Evolutionary conservation across 306 rosid genomes (phyloP), one percentile per base, ranked within the genome.

Genomic region (Aeschynomene evenia): DNA sequence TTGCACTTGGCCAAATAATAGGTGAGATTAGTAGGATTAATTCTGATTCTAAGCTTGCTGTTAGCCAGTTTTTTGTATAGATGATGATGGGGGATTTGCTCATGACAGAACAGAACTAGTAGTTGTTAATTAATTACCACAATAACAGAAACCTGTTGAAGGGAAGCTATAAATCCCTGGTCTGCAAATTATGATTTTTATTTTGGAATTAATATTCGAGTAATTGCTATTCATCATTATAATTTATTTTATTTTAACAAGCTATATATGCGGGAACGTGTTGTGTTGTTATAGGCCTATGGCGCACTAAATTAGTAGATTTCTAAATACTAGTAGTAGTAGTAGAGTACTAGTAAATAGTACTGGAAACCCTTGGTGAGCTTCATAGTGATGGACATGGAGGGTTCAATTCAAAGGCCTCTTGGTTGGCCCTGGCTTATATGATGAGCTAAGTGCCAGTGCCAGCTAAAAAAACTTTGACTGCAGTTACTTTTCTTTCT

Each of bases 1-100:
- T 31, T 56, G 91, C 96, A 8, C 77, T 94, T 61, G 74, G 48
- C 52, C 57, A 81, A 67, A 72, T 91, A 11, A 59, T 72, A 1
- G 77, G 52, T 18, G 82, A 82, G 77, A 69, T 94, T 70, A 69
- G 66, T 63, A 23, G 36, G 14, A 80, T 85, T 13, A 90, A 90
- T 78, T 83, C 87, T 36, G 8, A 26, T 20, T 53, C 2, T 52
- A 15, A 61, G 34, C 39, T 66, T 13, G 55, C 56, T 74, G 70
- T 45, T 6, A 77, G 16, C 58, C 52, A 61, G 34, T 8, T 56
- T 63, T 49, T 22, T 39, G 66, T 13, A 21, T 22, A 49, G 24
- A 13, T 15, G 62, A 49, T 33, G 60, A 0, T 4, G 8, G 43
- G 51, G n/a, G n/a, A n/a, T n/a, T 50, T 61, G 75, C 45, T 29